Percentiles rank a stretch among this genome's conserved stretches.
Conservation (phyloP, 2,329 filamentous ascomycete genomes). For the Scortechinia acanthostroma region DNA sequence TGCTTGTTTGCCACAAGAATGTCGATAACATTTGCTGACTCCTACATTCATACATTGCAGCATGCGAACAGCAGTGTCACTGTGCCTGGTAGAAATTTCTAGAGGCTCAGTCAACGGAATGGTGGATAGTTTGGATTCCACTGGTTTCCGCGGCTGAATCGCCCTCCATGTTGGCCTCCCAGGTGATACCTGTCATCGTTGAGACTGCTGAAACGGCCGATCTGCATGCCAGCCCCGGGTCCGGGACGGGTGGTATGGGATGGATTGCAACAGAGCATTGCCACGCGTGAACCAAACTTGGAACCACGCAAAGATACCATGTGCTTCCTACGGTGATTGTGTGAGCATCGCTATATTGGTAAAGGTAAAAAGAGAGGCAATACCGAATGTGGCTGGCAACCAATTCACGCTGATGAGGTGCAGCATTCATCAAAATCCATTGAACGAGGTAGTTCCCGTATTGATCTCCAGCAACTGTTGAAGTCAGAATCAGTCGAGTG, state of each 20-base stretch:
- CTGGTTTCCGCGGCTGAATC: background rate
- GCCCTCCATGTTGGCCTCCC: background rate
- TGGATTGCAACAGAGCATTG: slow-evolving; percentile 97
- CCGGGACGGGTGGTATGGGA: slow-evolving; percentile 82
- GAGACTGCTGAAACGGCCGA: slow-evolving; percentile 37
- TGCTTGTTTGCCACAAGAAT: too few species aligned
- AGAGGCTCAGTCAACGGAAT: background rate
- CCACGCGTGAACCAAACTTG: slow-evolving; percentile 95
- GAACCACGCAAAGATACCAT: slow-evolving; percentile 98
- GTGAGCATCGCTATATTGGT: background rate
- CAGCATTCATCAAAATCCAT: slow-evolving; percentile 86
- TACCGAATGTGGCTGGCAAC: slow-evolving; percentile 82
- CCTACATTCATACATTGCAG: too few species aligned
- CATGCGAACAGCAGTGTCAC: too few species aligned
- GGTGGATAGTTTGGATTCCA: background rate
- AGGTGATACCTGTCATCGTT: background rate
- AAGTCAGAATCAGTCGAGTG: background rate
- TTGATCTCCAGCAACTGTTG: slow-evolving; percentile 76
- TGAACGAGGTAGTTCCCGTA: slow-evolving; percentile 98
- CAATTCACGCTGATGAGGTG: slow-evolving; percentile 81
- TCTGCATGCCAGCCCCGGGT: slow-evolving; percentile 66
- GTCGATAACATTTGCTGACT: too few species aligned
- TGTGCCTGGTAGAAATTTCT: too few species aligned
- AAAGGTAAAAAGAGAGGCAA: background rate
- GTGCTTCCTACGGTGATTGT: slow-evolving; percentile 61